Evolutionary conservation across 345 rosid genomes (phyloP).

Genomic region (Salix arbutifolia): DNA sequence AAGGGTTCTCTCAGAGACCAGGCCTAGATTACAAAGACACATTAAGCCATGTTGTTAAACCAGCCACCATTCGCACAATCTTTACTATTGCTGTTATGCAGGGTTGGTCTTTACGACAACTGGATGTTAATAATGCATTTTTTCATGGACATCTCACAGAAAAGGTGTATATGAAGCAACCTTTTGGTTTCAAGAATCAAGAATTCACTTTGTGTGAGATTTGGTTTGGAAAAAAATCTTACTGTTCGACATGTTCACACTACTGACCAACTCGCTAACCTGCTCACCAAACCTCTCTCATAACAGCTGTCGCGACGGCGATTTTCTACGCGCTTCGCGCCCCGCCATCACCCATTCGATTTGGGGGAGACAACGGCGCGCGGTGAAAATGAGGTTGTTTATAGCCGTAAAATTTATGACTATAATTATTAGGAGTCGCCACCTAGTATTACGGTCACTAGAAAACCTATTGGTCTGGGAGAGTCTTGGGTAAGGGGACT

Average conservation of each 20-base stretch:
- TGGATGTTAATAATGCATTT: not conserved
- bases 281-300: not conserved
- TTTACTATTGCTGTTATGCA: not conserved
- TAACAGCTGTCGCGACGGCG: too few relatives aligned
- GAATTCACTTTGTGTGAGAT: not conserved
- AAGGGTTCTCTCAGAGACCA: not conserved
- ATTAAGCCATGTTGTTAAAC: not conserved
- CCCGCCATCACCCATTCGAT: too few relatives aligned
- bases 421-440: too few relatives aligned
- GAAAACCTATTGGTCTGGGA: too few relatives aligned
- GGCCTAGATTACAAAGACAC: not conserved
- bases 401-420: too few relatives aligned
- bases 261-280: not conserved
- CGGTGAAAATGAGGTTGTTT: too few relatives aligned
- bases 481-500: too few relatives aligned
- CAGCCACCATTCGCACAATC: accelerated
- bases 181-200: accelerated
- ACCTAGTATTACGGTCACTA: too few relatives aligned
- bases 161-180: accelerated
- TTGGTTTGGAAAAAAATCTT: not conserved
- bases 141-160: not conserved
- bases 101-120: not conserved
- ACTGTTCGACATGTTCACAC: not conserved
- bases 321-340: too few relatives aligned
- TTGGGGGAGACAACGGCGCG: too few relatives aligned